Evolutionary conservation across 2,329 filamentous ascomycete species (phyloP).

Genomic region (Xylaria sp.): DNA sequence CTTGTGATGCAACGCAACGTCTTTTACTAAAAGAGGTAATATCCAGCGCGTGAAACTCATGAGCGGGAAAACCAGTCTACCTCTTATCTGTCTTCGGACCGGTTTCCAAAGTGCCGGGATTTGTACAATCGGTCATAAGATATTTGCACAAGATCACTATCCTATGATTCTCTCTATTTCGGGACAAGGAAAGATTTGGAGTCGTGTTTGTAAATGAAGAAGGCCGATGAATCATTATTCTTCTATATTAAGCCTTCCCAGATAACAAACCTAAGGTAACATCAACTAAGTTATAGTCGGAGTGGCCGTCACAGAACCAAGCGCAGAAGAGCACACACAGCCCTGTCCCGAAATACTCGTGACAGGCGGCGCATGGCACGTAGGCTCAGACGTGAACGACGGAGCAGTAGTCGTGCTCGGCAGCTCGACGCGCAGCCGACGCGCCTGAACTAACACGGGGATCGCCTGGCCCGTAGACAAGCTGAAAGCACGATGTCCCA

Average conservation of each 20-base stretch:
- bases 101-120: neutral
- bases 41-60: neutral
- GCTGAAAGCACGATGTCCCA: slow-evolving; percentile 69
- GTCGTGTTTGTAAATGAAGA: neutral
- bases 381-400: slow-evolving; percentile 54
- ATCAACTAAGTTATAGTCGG: slow-evolving; percentile 10
- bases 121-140: neutral
- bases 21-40: slow-evolving; percentile 15
- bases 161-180: neutral
- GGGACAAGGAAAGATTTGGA: too few species aligned
- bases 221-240: neutral
- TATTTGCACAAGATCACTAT: neutral
- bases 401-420: slow-evolving; percentile 47
- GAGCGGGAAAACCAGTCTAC: neutral
- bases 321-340: slow-evolving; percentile 52
- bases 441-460: slow-evolving; percentile 71
- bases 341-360: slow-evolving; percentile 55
- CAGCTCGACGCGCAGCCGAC: slow-evolving; percentile 50
- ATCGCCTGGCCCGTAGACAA: slow-evolving; percentile 75
- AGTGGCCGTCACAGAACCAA: slow-evolving; percentile 32
- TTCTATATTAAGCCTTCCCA: neutral
- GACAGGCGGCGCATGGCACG: slow-evolving; percentile 57
- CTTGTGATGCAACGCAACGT: neutral
- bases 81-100: neutral
- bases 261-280: neutral